phyloP scores from a whole-genome alignment of 257 asterid genomes.

The Solanum chiquidenum region DNA sequence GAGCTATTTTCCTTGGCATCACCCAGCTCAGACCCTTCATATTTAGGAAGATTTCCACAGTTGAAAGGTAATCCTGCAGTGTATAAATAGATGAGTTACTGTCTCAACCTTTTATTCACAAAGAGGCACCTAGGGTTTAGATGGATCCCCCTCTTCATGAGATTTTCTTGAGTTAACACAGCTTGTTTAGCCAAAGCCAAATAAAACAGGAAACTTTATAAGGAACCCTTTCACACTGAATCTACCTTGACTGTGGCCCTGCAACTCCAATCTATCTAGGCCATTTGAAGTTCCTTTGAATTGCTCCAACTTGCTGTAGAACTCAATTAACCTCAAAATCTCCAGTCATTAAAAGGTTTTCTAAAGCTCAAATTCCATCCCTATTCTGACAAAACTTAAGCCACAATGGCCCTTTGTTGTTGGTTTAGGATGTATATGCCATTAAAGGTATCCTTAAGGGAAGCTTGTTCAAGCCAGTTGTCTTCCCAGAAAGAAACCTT shows the following conservation, averaged over 20 bases:
- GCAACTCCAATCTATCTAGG: neutral
- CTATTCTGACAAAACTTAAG: neutral
- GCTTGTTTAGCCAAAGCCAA: neutral
- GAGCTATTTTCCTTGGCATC: neutral
- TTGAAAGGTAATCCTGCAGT: neutral
- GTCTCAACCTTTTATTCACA: neutral
- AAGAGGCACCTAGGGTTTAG: neutral
- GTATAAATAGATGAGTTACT: neutral
- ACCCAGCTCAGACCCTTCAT: neutral
- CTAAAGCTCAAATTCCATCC: neutral
- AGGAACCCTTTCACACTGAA: neutral
- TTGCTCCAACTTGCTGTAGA: neutral
- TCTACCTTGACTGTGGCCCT: neutral
- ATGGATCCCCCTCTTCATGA: neutral
- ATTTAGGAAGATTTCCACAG: neutral
- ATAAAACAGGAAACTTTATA: neutral
- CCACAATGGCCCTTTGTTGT: neutral
- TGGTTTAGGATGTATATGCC: neutral
- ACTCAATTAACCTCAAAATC: neutral
- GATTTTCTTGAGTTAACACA: neutral
- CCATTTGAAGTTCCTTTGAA: neutral
- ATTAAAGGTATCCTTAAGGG: neutral
- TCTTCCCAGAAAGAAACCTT: neutral
- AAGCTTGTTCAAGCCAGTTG: neutral
- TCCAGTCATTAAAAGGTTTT: neutral